Conservation (phyloP, 352 stramenopile species). For the Pythium guiyangense region DNA sequence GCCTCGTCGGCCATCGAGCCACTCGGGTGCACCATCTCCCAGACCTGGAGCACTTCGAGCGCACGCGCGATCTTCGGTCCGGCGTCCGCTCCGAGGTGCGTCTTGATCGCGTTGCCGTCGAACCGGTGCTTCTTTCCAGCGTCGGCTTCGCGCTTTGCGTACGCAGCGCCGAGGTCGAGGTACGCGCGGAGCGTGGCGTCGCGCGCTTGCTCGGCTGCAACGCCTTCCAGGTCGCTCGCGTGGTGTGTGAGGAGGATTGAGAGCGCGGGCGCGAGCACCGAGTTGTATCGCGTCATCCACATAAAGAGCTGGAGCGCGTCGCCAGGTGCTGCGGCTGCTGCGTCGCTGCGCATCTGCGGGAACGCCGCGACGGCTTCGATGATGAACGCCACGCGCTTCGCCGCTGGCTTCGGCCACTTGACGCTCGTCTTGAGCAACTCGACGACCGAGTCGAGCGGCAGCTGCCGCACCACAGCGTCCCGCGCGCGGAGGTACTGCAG, state of each 20-base stretch:
- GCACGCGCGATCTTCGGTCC: slow-evolving; percentile 33
- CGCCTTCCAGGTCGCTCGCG: background rate
- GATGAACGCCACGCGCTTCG: slow-evolving; percentile 61
- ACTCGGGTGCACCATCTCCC: slow-evolving; percentile 36
- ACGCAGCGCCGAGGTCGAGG: slow-evolving; percentile 29
- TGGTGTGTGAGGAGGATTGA: slow-evolving; percentile 39
- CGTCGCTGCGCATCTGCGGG: slow-evolving; percentile 11
- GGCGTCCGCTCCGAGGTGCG: slow-evolving; percentile 24
- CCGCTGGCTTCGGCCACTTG: slow-evolving; percentile 66
- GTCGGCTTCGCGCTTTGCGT: slow-evolving; percentile 19
- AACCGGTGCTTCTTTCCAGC: slow-evolving; percentile 26
- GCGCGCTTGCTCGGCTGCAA: slow-evolving; percentile 2
- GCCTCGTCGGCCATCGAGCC: slow-evolving; percentile 25
- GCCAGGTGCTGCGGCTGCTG: background rate
- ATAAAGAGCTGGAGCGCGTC: slow-evolving; percentile 54
- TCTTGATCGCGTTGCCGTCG: slow-evolving; percentile 48
- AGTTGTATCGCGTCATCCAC: slow-evolving; percentile 64
- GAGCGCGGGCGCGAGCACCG: slow-evolving; percentile 44
- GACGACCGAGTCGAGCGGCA: slow-evolving; percentile 42
- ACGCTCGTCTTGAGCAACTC: slow-evolving; percentile 75
- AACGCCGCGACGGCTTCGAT: slow-evolving; percentile 59
- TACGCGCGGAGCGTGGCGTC: slow-evolving; percentile 24
- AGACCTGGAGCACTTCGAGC: slow-evolving; percentile 55
- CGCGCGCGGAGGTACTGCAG: slow-evolving; percentile 26
- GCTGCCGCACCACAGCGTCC: slow-evolving; percentile 15